Evolutionary conservation across 208 protist genomes (phyloP).

Genomic region (Trypanosoma theileri): DNA sequence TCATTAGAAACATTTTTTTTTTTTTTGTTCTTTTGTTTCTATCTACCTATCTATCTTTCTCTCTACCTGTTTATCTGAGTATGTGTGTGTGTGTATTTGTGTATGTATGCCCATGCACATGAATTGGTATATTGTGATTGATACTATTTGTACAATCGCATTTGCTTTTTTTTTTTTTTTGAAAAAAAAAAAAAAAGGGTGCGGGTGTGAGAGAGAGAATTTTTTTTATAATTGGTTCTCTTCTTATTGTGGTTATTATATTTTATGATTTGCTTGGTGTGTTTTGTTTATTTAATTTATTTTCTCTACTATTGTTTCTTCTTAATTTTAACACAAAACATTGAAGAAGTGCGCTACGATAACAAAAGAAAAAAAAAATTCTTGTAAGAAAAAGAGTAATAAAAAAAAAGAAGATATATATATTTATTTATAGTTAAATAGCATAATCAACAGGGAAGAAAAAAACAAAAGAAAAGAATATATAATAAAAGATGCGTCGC

Average conservation of each 20-base stretch:
- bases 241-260: not conserved
- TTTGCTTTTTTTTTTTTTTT: too few relatives aligned
- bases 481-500: constrained; percentile 40
- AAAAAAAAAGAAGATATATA: not conserved
- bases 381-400: not conserved
- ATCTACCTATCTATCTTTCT: not conserved
- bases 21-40: not conserved
- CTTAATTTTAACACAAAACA: not conserved
- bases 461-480: constrained; percentile 20
- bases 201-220: not conserved
- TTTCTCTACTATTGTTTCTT: constrained; percentile 17
- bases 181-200: not conserved
- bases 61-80: not conserved
- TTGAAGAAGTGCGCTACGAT: not conserved
- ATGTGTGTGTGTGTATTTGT: too few relatives aligned
- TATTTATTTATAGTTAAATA: not conserved
- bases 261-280: not conserved
- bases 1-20: not conserved
- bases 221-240: not conserved
- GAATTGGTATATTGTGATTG: too few relatives aligned
- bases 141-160: too few relatives aligned
- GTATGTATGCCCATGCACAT: too few relatives aligned
- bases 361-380: constrained; percentile 1
- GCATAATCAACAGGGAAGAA: constrained; percentile 1
- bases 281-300: not conserved